These are phyloP conservation scores for Panicum virgatum DNA, from an alignment of 202 grass and related monocot species.

Conservation along the genomic window DNA sequence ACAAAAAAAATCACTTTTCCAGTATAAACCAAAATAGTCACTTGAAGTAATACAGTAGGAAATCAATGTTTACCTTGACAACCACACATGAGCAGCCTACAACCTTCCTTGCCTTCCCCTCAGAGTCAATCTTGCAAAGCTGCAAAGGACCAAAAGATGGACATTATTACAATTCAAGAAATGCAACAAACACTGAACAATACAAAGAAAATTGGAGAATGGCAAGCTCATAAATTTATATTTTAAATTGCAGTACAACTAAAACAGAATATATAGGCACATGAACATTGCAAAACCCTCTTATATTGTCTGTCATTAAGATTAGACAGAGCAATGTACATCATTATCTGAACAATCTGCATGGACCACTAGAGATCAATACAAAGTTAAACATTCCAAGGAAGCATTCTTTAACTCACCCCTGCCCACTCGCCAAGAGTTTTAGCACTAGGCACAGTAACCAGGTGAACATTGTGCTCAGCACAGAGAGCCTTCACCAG, in stretches of 20 bases:
- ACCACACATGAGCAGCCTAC: constrained; percentile 54
- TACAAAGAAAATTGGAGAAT: background rate
- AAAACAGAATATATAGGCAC: background rate
- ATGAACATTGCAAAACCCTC: background rate
- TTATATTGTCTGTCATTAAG: background rate
- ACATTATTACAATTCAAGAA: background rate
- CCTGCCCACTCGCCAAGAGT: constrained; percentile 71
- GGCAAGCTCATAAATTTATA: background rate
- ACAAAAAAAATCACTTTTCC: background rate
- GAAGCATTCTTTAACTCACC: constrained; percentile 26
- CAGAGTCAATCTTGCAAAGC: constrained; percentile 35
- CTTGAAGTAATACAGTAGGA: background rate
- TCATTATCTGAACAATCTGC: background rate
- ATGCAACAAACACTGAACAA: background rate
- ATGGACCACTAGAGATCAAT: background rate
- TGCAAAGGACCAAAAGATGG: background rate
- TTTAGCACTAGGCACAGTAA: constrained; percentile 62
- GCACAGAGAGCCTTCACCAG: constrained; percentile 72
- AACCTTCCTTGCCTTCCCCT: constrained; percentile 39
- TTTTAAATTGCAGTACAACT: background rate
- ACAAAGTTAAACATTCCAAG: background rate
- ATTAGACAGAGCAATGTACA: background rate
- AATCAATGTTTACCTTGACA: constrained; percentile 50
- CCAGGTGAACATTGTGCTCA: constrained; percentile 70
- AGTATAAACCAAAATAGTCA: background rate